Base-by-base conservation (phyloP, 2,329 filamentous ascomycete species). In the Pestalotiopsis sp. region DNA sequence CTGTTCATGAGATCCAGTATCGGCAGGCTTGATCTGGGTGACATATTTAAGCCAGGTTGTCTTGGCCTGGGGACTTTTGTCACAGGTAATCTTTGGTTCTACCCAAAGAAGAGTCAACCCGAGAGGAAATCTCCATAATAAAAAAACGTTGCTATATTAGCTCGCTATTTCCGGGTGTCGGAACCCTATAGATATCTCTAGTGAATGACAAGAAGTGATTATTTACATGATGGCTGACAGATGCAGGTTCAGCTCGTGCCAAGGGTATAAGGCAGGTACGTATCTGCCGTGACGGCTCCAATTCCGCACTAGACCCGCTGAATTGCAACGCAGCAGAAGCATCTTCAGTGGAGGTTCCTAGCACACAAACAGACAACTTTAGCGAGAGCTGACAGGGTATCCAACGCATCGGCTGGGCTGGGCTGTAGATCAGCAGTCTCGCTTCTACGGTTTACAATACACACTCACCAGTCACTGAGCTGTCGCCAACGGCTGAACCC, bases 291-390 rank as follows among this genome's bases (percentile, higher is more conserved):
- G 36, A 23, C 61, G 39, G 61, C 39, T 13, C 12, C 61, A 45
- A 57, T 65, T 65, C 63, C 63, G 63, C 63, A 27, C 63, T 55
- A 65, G 41, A 65, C 25, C 49, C 63, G 17, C 41, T 39, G n/a
- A 27, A 64, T 49, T 49, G 25, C n/a, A 38, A 52, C 38, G 49
- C 61, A 25, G 17, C 61, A 25, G 25, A 64, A 31, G 20, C 20
- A 45, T 52, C 23, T 64, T 20, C 20, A 52, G 61, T 65, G 63
- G 45, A 65, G 25, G 63, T 25, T 58, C 17, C 63, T 65, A 65
- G 25, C 41, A 65, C 63, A 49, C 63, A 65, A 55, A 7, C 27
- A 65, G 63, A 27, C 25, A 65, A 45, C 63, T 65, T 65, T 65
- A 45, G 63, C 63, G 63, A 65, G 39, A 14, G 14, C 31, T 27